Percentiles rank a stretch among this genome's conserved stretches.
Evolutionary conservation across 768 basidiomycete species (phyloP).

Genomic region (Mycena filopes): DNA sequence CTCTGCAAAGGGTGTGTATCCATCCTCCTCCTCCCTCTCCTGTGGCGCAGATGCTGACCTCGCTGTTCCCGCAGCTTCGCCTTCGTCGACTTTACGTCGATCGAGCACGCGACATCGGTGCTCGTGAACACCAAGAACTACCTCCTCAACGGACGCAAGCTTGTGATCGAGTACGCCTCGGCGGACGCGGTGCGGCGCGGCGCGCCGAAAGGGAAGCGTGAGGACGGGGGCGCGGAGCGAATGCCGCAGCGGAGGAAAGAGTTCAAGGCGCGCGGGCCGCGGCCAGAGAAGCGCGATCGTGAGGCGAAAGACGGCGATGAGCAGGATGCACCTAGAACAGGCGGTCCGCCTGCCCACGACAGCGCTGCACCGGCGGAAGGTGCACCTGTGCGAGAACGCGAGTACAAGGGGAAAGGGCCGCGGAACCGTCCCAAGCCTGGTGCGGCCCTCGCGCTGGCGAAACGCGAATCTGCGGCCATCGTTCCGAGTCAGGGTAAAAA

Average conservation of each 20-base stretch:
- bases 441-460: conserved; percentile 81
- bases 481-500: conserved; percentile 76
- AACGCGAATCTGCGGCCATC: conserved; percentile 81
- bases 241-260: conserved; percentile 27
- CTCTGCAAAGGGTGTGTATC: conserved; percentile 89
- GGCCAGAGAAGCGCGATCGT: conserved; percentile 23
- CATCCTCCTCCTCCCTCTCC: not conserved
- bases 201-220: conserved; percentile 53
- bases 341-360: not conserved
- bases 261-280: conserved; percentile 25
- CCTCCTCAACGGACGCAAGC: conserved; percentile 81
- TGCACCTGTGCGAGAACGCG: conserved; percentile 22
- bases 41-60: not conserved
- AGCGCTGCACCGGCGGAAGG: not conserved
- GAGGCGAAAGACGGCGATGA: conserved; percentile 8
- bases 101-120: conserved; percentile 82
- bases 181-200: conserved; percentile 89
- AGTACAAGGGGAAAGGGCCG: conserved; percentile 38
- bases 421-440: conserved; percentile 75
- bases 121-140: conserved; percentile 89
- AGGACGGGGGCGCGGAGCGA: conserved; percentile 30
- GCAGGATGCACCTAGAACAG: conserved; percentile 3
- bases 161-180: conserved; percentile 91
- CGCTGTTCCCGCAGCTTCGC: conserved; percentile 76
- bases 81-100: conserved; percentile 89